These are phyloP conservation scores for Eutrema salsugineum DNA, from an alignment of 441 rosid species.

Conservation along the genomic window DNA sequence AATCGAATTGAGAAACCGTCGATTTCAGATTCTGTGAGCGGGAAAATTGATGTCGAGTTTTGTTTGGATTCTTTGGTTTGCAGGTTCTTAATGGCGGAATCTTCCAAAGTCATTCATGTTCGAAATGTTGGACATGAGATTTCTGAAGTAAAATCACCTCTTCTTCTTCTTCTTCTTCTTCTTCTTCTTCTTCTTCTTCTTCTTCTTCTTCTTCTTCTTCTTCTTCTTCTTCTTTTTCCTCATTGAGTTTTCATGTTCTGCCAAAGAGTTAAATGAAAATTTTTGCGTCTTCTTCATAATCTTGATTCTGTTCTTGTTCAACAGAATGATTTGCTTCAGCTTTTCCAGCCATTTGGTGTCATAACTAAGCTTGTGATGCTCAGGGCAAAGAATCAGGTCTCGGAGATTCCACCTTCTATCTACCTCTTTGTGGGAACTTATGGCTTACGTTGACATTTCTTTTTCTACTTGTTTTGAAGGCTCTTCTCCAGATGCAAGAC, in stretches of 20 bases:
- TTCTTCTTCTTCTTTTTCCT: not conserved
- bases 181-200: not conserved
- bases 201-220: not conserved
- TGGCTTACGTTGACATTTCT: not conserved
- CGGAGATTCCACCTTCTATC: not conserved
- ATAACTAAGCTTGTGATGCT: slow-evolving; percentile 99
- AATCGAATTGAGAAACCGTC: not conserved
- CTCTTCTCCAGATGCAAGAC: slow-evolving; percentile 99
- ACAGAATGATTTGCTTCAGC: slow-evolving; percentile 97
- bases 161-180: slow-evolving; percentile 6
- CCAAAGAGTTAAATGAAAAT: not conserved
- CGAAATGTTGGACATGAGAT: slow-evolving; percentile 99
- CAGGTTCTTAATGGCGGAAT: slow-evolving; percentile 64
- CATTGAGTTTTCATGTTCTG: not conserved
- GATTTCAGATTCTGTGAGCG: not conserved
- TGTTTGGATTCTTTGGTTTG: slow-evolving; percentile 26
- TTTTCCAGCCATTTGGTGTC: slow-evolving; percentile 97
- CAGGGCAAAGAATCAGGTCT: slow-evolving; percentile 97
- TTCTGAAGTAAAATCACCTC: slow-evolving; percentile 63
- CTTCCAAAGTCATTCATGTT: slow-evolving; percentile 96
- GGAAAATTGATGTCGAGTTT: not conserved
- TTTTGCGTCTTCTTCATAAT: no score
- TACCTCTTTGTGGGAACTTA: not conserved
- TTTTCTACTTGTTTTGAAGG: slow-evolving; percentile 42
- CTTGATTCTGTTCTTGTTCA: not conserved